Conservation (phyloP, 805 yeast species). For the Phaffomyces opuntiae region DNA sequence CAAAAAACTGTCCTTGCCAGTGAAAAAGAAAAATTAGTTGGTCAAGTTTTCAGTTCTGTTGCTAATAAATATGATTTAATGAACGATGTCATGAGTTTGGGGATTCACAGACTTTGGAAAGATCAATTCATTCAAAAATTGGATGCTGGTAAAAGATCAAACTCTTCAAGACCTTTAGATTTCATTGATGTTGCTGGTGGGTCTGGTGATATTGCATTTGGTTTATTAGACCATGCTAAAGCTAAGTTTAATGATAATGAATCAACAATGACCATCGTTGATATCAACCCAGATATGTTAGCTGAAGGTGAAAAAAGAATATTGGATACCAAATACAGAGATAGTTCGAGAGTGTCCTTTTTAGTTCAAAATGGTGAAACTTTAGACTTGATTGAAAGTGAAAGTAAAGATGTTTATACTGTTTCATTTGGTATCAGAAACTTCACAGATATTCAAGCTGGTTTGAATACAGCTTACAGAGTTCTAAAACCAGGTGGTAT, state of each 20-base stretch:
- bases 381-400: constrained; percentile 74
- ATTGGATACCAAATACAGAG: constrained; percentile 44
- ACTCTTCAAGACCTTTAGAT: constrained; percentile 63
- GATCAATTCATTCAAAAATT: constrained; percentile 78
- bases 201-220: constrained; percentile 96
- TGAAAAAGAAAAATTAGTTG: constrained; percentile 77
- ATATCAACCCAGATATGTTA: constrained; percentile 94
- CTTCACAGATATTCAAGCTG: constrained; percentile 91
- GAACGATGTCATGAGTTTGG: constrained; percentile 98
- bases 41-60: constrained; percentile 87
- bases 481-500: constrained; percentile 97
- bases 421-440: constrained; percentile 97
- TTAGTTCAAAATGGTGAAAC: constrained; percentile 90
- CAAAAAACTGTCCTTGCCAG: constrained; percentile 71
- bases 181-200: constrained; percentile 98
- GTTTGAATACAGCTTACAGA: constrained; percentile 90
- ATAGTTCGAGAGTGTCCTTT: constrained; percentile 58
- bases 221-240: constrained; percentile 87
- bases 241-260: constrained; percentile 63
- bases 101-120: constrained; percentile 94
- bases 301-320: constrained; percentile 83
- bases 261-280: constrained; percentile 84
- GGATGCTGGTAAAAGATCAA: constrained; percentile 92
- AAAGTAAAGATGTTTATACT: constrained; percentile 91
- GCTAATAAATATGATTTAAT: constrained; percentile 91